Evolutionary conservation across 345 rosid genomes (phyloP).

Genomic region (Draba incana): DNA sequence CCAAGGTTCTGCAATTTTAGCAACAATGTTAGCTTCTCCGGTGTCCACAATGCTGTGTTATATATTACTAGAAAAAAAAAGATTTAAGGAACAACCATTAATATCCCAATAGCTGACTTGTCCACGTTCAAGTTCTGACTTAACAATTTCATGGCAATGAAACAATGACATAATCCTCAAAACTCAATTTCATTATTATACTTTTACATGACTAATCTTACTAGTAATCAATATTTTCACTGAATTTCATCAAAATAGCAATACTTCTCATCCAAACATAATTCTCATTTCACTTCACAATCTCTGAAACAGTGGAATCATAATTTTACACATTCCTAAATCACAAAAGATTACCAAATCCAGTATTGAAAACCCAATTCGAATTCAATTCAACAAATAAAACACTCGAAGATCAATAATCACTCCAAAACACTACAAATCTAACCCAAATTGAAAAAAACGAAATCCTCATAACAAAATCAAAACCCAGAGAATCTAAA

Average conservation of each 20-base stretch:
- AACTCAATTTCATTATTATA: background rate
- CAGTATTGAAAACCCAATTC: too few species aligned
- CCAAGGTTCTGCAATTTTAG: slow-evolving; percentile 80
- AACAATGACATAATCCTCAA: background rate
- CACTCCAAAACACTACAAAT: too few species aligned
- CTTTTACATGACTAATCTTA: background rate
- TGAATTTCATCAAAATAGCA: background rate
- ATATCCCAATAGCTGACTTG: slow-evolving; percentile 86
- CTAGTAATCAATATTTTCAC: background rate
- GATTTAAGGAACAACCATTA: slow-evolving; percentile 55
- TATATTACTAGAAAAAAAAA: background rate
- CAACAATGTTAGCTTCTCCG: slow-evolving; percentile 34
- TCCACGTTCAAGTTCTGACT: slow-evolving; percentile 65
- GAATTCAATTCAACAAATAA: too few species aligned
- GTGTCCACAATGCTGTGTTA: background rate
- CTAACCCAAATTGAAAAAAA: too few species aligned
- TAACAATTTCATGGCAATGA: too few species aligned
- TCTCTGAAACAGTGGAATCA: background rate
- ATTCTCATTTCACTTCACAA: slow-evolving; percentile 4
- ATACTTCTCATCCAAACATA: background rate
- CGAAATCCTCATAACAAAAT: background rate
- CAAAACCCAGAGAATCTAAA: background rate
- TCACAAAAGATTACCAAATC: background rate
- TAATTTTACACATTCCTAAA: background rate
- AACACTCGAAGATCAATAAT: too few species aligned